Percentiles rank a stretch among this genome's conserved stretches.
Evolutionary conservation across 164 flowering plant genomes (phyloP).

Genomic region (Dillenia turbinata): DNA sequence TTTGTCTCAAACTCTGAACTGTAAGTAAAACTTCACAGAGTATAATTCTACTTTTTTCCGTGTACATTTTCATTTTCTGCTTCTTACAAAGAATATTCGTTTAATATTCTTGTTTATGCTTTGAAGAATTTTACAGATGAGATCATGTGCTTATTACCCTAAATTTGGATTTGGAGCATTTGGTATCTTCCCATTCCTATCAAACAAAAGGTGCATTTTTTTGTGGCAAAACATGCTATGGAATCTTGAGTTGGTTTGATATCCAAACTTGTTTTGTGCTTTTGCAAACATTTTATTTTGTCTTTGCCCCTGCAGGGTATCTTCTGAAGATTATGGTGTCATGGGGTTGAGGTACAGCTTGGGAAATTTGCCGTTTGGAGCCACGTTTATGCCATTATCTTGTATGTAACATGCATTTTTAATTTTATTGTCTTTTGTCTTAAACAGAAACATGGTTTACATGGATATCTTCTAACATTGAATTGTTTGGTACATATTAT

Average conservation of each 20-base stretch:
- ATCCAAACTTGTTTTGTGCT: too few relatives aligned
- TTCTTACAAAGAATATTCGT: not conserved
- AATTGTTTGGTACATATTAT: too few relatives aligned
- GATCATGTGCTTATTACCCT: constrained; percentile 77
- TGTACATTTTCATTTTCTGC: not conserved
- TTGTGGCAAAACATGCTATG: not conserved
- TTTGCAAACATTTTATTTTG: not conserved
- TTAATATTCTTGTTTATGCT: constrained; percentile 9
- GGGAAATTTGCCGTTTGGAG: constrained; percentile 68
- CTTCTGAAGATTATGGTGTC: constrained; percentile 62
- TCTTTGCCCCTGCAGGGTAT: constrained; percentile 37
- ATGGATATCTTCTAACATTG: too few relatives aligned
- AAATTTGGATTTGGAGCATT: constrained; percentile 86
- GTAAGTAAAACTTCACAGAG: constrained; percentile 39
- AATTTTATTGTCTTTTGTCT: too few relatives aligned
- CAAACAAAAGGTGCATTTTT: constrained; percentile 52
- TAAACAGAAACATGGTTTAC: too few relatives aligned
- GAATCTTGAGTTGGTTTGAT: not conserved
- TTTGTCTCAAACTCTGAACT: constrained; percentile 78
- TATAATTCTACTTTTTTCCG: not conserved
- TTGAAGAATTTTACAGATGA: constrained; percentile 64
- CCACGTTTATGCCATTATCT: constrained; percentile 59
- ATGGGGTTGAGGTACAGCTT: constrained; percentile 93
- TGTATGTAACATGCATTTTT: constrained; percentile 34
- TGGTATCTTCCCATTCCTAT: constrained; percentile 63